Conservation (phyloP, 176 grass and related monocot species). For the Pontederia paniculata region DNA sequence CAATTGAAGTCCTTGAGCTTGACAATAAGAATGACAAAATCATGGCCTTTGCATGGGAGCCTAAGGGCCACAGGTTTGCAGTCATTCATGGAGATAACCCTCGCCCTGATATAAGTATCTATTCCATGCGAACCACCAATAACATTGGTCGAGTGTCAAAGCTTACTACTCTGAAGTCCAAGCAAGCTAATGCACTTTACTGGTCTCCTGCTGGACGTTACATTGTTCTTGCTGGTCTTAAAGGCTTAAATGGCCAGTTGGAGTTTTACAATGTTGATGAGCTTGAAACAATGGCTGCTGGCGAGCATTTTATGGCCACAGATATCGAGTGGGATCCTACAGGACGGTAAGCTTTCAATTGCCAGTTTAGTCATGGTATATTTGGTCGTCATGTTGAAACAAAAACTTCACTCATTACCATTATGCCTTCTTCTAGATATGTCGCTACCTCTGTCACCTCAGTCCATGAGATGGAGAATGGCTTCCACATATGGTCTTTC, state of each 20-base stretch:
- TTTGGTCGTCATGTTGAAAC: background rate
- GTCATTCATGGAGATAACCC: conserved; percentile 87
- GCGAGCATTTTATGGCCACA: conserved; percentile 95
- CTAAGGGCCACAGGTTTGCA: conserved; percentile 81
- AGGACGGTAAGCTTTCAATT: conserved; percentile 42
- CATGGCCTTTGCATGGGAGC: conserved; percentile 93
- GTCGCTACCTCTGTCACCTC: conserved; percentile 68
- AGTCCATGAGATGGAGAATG: conserved; percentile 95
- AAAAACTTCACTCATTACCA: background rate
- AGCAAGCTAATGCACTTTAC: conserved; percentile 82
- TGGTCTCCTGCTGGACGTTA: conserved; percentile 82
- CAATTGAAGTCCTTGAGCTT: conserved; percentile 90
- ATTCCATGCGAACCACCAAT: conserved; percentile 53
- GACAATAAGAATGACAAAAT: conserved; percentile 99
- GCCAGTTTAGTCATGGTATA: no score
- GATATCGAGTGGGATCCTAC: conserved; percentile 96
- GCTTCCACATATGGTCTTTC: conserved; percentile 85
- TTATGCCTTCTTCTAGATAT: conserved; percentile 34
- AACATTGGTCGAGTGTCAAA: conserved; percentile 54
- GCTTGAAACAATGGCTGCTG: conserved; percentile 83
- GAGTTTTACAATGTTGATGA: conserved; percentile 97
- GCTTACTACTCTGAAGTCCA: conserved; percentile 70
- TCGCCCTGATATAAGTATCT: conserved; percentile 72
- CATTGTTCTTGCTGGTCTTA: conserved; percentile 78
- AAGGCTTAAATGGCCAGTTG: conserved; percentile 88